A percentile compares a stretch with the other conserved stretches of the same genome.
These are phyloP conservation scores for Mycosarcoma mackinlayi DNA, from an alignment of 1,284 basidiomycete genomes.

Conservation along the genomic window DNA sequence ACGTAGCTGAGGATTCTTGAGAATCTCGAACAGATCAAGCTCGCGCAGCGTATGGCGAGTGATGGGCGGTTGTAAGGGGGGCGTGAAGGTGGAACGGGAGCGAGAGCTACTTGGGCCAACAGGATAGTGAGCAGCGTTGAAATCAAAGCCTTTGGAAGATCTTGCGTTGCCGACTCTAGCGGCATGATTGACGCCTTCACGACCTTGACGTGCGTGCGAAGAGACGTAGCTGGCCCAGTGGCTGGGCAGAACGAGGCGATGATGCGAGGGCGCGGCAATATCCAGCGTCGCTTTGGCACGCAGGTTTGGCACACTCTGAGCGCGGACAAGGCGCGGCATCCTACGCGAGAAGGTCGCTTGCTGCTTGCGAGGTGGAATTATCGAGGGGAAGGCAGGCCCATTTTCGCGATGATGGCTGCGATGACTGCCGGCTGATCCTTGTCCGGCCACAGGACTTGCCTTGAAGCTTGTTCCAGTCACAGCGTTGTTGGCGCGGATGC, in stretches of 20 bases:
- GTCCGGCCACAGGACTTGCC: neutral
- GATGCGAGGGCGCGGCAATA: slow-evolving; percentile 25
- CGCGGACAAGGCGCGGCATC: slow-evolving; percentile 34
- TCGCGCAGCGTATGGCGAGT: slow-evolving; percentile 84
- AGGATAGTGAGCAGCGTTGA: slow-evolving; percentile 23
- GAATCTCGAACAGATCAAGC: slow-evolving; percentile 84
- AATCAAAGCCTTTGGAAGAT: slow-evolving; percentile 16
- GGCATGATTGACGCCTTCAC: slow-evolving; percentile 5
- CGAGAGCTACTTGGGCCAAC: slow-evolving; percentile 21
- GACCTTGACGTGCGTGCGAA: slow-evolving; percentile 19
- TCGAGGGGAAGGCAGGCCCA: slow-evolving; percentile 6
- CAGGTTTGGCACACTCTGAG: slow-evolving; percentile 51
- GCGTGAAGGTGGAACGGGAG: slow-evolving; percentile 65
- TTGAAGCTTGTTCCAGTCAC: neutral
- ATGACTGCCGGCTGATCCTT: neutral
- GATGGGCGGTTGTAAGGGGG: slow-evolving; percentile 79
- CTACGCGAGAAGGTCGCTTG: slow-evolving; percentile 12
- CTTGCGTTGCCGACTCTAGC: slow-evolving; percentile 5
- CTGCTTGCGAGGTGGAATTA: slow-evolving; percentile 23
- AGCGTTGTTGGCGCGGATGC: slow-evolving; percentile 1
- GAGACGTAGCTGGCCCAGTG: slow-evolving; percentile 39
- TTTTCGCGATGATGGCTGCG: neutral
- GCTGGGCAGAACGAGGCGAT: slow-evolving; percentile 42
- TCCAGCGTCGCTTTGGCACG: slow-evolving; percentile 48
- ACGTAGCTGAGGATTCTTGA: slow-evolving; percentile 88